Evolutionary conservation across 768 basidiomycete species (phyloP).

Genomic region (Kwoniella sp.): DNA sequence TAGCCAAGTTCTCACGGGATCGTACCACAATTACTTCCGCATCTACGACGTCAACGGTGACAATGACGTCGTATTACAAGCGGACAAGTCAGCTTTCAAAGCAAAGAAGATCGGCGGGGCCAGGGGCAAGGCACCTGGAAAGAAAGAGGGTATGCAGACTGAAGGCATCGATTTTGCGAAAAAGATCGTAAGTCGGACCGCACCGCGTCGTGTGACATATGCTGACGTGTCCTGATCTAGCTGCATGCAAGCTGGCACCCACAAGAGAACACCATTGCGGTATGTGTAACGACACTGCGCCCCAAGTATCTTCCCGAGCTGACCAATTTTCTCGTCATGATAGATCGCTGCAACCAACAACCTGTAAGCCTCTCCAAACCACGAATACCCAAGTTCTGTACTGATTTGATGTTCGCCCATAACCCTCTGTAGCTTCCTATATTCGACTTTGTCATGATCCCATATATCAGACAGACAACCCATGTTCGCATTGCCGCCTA

Average conservation of each 20-base stretch:
- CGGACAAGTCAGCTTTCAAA: slow-evolving; percentile 99
- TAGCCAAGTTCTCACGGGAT: slow-evolving; percentile 97
- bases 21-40: slow-evolving; percentile 99
- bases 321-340: slow-evolving; percentile 7
- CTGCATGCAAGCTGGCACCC: slow-evolving; percentile 81
- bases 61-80: slow-evolving; percentile 90
- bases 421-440: slow-evolving; percentile 50
- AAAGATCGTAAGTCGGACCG: slow-evolving; percentile 51
- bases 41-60: slow-evolving; percentile 87
- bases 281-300: slow-evolving; percentile 58
- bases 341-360: slow-evolving; percentile 98
- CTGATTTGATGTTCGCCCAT: too few relatives aligned
- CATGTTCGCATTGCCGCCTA: not conserved
- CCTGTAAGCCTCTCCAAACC: too few relatives aligned
- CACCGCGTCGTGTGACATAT: too few relatives aligned
- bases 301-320: slow-evolving; percentile 13
- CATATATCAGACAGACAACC: not conserved
- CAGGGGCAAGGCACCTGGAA: slow-evolving; percentile 64
- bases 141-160: slow-evolving; percentile 75
- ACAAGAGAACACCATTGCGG: slow-evolving; percentile 95
- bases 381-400: too few relatives aligned
- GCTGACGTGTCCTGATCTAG: slow-evolving; percentile 58
- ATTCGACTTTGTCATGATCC: slow-evolving; percentile 52
- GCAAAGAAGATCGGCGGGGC: slow-evolving; percentile 94
- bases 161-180: slow-evolving; percentile 74